Conservation (phyloP, 768 basidiomycete genomes). For the Tylopilus balloui region DNA sequence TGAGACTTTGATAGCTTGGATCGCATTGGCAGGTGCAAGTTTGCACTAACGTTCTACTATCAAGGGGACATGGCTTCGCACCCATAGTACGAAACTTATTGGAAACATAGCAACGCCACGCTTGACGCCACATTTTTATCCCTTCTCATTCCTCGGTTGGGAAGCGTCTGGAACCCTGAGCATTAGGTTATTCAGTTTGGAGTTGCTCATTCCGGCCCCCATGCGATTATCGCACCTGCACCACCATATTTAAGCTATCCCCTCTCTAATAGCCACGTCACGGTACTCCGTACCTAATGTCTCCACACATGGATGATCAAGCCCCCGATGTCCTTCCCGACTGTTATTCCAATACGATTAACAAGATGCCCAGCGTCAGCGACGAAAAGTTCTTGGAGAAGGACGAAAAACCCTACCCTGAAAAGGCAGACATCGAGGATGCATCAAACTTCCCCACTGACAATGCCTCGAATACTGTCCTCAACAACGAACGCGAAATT, state of each 20-base stretch:
- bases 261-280: neutral
- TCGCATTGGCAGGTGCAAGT: no score
- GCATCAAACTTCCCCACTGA: neutral
- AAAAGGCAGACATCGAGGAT: neutral
- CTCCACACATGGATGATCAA: neutral
- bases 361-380: no score
- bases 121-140: no score
- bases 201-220: neutral
- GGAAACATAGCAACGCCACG: no score
- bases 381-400: neutral
- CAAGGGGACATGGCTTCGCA: no score
- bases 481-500: neutral
- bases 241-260: neutral
- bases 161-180: no score
- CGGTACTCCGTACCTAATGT: neutral
- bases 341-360: neutral
- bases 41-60: no score
- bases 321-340: neutral
- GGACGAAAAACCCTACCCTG: neutral
- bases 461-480: neutral
- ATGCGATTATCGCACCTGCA: conserved; percentile 28
- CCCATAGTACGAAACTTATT: no score
- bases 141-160: no score
- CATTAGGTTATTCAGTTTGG: no score
- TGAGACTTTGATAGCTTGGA: no score